Evolutionary conservation across 108 stramenopile species (phyloP).

Genomic region (Tribonema minus): DNA sequence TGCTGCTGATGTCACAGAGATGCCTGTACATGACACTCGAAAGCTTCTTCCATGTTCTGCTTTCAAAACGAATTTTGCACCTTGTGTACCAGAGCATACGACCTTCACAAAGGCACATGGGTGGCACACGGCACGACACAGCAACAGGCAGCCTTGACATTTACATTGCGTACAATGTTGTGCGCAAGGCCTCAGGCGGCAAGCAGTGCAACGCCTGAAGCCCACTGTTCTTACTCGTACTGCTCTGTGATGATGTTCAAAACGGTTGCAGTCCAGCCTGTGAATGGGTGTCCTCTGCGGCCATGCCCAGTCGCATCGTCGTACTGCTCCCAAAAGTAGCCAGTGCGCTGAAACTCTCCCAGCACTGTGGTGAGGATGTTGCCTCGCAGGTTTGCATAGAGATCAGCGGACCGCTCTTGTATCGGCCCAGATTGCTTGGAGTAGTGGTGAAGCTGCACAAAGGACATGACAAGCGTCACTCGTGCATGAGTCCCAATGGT

Average conservation of each 20-base stretch:
- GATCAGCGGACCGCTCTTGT: constrained; percentile 6
- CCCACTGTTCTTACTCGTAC: neutral
- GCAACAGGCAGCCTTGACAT: too few species aligned
- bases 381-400: constrained; percentile 36
- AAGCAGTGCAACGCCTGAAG: neutral
- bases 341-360: constrained; percentile 38
- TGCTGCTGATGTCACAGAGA: too few species aligned
- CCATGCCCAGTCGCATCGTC: constrained; percentile 50
- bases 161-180: too few species aligned
- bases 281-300: constrained; percentile 54
- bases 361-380: constrained; percentile 45
- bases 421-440: neutral
- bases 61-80: neutral
- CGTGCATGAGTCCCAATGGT: too few species aligned
- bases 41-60: too few species aligned
- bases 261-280: constrained; percentile 57
- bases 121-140: too few species aligned
- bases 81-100: neutral
- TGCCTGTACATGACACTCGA: too few species aligned
- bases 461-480: neutral
- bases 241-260: constrained; percentile 51
- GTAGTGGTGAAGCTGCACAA: neutral
- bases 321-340: constrained; percentile 62
- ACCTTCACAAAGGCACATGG: too few species aligned
- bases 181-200: too few species aligned